phyloP scores from a whole-genome alignment of 805 yeast genomes.

The Pichia cephalocereana region DNA sequence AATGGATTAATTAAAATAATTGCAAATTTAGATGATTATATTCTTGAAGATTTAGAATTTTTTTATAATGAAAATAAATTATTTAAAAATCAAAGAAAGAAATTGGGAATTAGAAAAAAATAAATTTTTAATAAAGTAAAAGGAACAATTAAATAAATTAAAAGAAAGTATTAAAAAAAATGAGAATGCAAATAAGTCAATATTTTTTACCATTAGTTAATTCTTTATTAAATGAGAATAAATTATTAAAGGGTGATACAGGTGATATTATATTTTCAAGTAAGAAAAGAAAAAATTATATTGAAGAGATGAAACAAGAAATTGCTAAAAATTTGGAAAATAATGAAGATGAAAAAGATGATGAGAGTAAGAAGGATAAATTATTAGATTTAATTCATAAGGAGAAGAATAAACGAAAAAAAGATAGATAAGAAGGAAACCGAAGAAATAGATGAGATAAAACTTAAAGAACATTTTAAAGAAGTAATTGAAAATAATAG shows the following conservation, averaged over 20 bases:
- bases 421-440: too few relatives aligned
- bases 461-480: too few relatives aligned
- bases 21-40: slow-evolving; percentile 4
- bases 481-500: too few relatives aligned
- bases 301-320: not conserved
- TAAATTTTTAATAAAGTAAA: not conserved
- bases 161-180: not conserved
- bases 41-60: slow-evolving; percentile 6
- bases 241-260: not conserved
- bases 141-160: not conserved
- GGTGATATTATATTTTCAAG: not conserved
- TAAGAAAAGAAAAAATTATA: not conserved
- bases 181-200: slow-evolving; percentile 1
- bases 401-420: not conserved
- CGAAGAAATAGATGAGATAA: too few relatives aligned
- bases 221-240: not conserved
- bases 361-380: not conserved
- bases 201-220: slow-evolving; percentile 5
- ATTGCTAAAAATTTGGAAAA: not conserved
- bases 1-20: slow-evolving; percentile 7
- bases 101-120: slow-evolving; percentile 1
- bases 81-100: not conserved
- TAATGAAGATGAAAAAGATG: not conserved
- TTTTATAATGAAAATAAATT: not conserved
- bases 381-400: not conserved